Evolutionary conservation across 257 asterid genomes (phyloP).

Genomic region (Pogostemon cablin): DNA sequence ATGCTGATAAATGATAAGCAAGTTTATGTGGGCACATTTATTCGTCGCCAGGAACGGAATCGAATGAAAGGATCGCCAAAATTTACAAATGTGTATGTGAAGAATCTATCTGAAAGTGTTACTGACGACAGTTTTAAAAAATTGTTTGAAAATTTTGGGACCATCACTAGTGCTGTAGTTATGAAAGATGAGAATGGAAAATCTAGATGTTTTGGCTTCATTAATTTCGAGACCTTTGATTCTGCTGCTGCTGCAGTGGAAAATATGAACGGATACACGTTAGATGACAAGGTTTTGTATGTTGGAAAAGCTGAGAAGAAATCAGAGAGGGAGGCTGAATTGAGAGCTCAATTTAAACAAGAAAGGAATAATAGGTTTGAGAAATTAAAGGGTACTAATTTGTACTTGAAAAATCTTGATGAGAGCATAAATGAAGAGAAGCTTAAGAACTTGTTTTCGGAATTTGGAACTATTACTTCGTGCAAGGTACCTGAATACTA

Average conservation of each 20-base stretch:
- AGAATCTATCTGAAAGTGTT: conserved; percentile 53
- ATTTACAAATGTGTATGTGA: conserved; percentile 74
- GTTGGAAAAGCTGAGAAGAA: conserved; percentile 85
- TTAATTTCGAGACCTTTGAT: conserved; percentile 58
- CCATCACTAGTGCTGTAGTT: conserved; percentile 70
- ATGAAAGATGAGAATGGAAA: conserved; percentile 64
- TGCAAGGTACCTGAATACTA: conserved; percentile 61
- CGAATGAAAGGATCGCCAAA: conserved; percentile 39
- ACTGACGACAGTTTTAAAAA: conserved; percentile 51
- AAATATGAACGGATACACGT: conserved; percentile 50
- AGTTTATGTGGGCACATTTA: conserved; percentile 69
- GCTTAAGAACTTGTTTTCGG: conserved; percentile 65
- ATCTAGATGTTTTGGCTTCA: conserved; percentile 77
- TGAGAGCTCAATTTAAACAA: conserved; percentile 62
- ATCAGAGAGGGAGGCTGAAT: conserved; percentile 70
- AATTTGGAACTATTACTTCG: conserved; percentile 68
- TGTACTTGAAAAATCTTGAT: conserved; percentile 80
- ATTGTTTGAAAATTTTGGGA: conserved; percentile 58
- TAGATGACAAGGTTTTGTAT: conserved; percentile 60
- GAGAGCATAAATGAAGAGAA: conserved; percentile 69
- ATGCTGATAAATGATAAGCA: conserved; percentile 81
- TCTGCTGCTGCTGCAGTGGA: conserved; percentile 70
- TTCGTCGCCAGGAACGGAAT: conserved; percentile 69
- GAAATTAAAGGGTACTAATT: conserved; percentile 62
- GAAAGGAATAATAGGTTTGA: conserved; percentile 60